These are phyloP conservation scores for Ogataea paraovalis DNA, from an alignment of 805 yeast genomes.

Conservation along the genomic window DNA sequence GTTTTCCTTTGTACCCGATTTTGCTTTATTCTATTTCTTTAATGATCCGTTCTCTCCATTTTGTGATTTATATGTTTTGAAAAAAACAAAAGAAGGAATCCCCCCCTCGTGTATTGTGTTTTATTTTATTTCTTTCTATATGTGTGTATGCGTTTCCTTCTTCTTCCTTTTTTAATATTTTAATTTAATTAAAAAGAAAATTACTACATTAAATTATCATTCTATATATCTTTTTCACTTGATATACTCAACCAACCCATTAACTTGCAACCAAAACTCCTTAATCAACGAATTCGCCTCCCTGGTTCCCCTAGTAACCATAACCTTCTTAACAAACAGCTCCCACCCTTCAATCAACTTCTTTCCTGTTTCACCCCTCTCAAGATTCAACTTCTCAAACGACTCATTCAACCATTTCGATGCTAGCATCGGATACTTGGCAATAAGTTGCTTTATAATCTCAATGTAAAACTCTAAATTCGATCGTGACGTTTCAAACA, in stretches of 20 bases:
- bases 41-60: not conserved
- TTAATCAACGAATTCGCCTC: slow-evolving; percentile 52
- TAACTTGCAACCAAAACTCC: slow-evolving; percentile 61
- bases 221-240: too few species aligned
- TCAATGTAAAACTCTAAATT: slow-evolving; percentile 56
- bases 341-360: slow-evolving; percentile 33
- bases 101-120: too few species aligned
- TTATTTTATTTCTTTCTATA: too few species aligned
- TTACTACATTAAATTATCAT: too few species aligned
- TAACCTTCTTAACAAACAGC: slow-evolving; percentile 48
- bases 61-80: not conserved
- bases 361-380: slow-evolving; percentile 22
- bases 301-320: slow-evolving; percentile 64
- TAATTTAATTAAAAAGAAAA: too few species aligned
- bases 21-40: too few species aligned
- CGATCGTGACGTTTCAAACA: slow-evolving; percentile 54
- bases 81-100: too few species aligned
- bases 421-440: slow-evolving; percentile 35
- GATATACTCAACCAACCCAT: slow-evolving; percentile 47
- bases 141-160: too few species aligned
- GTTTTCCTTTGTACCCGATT: too few species aligned
- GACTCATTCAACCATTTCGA: slow-evolving; percentile 44
- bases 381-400: slow-evolving; percentile 25
- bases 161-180: too few species aligned
- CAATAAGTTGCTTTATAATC: slow-evolving; percentile 39